Evolutionary conservation across 148 eudicot species (phyloP).

Genomic region (Persicaria tinctoria): DNA sequence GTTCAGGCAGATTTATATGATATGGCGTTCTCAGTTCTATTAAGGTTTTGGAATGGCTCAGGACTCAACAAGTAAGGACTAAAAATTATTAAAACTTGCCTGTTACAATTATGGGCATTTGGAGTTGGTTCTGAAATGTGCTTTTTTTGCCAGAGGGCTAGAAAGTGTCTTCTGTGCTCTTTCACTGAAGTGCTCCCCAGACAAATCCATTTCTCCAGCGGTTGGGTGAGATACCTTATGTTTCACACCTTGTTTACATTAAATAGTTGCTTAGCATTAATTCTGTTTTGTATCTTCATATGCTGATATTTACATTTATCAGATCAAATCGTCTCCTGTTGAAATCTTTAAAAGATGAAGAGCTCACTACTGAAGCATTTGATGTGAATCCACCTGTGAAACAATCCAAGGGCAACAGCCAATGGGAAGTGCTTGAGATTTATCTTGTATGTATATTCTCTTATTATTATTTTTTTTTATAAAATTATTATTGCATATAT

Average conservation of each 20-base stretch:
- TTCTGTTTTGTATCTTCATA: not conserved
- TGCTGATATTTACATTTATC: conserved; percentile 9
- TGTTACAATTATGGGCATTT: not conserved
- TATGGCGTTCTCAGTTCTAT: conserved; percentile 76
- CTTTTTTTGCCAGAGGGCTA: conserved; percentile 45
- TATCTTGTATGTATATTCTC: conserved; percentile 57
- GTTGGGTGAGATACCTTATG: conserved; percentile 38
- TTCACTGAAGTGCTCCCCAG: conserved; percentile 73
- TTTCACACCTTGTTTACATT: not conserved
- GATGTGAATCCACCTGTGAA: conserved; percentile 35
- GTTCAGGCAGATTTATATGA: conserved; percentile 74
- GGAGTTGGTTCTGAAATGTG: not conserved
- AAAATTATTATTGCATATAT: not conserved
- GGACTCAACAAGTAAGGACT: conserved; percentile 56
- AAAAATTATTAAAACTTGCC: not conserved
- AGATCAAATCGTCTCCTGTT: conserved; percentile 54
- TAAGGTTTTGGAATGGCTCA: conserved; percentile 86
- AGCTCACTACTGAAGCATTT: conserved; percentile 32
- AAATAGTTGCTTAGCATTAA: not conserved
- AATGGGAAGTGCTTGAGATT: conserved; percentile 84
- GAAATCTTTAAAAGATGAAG: conserved; percentile 62
- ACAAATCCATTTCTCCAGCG: conserved; percentile 33
- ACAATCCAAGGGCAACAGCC: conserved; percentile 46
- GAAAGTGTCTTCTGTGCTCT: conserved; percentile 74
- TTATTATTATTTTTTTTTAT: not conserved